Evolutionary conservation across 495 filamentous ascomycete genomes (phyloP), one percentile per base, ranked within the genome.

Genomic region (Trichocladium antarcticum): DNA sequence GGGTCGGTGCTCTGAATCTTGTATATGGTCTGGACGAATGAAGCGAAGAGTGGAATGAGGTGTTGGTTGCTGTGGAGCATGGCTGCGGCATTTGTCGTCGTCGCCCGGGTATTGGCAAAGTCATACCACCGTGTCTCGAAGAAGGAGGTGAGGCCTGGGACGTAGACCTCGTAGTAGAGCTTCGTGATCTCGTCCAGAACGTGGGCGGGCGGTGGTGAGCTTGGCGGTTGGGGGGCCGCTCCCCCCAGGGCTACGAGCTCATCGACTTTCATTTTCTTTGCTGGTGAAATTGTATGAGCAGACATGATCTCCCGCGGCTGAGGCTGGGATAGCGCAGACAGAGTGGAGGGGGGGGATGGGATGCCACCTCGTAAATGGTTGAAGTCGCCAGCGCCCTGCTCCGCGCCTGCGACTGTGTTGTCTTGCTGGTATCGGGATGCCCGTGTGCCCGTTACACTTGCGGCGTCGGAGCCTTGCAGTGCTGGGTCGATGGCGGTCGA

Each of bases 111-210:
- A 66, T 78, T 59, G 66, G 75, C 59, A 67, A 74, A 44, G 43
- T 74, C 67, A 61, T 83, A 95, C 87, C 87, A 95, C 27, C 73
- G 73, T n/a, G 87, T 83, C 56, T 95, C 89, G 46, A 95, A 76
- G 50, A 94, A 82, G 46, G 77, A 78, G 56, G 86, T 79, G 31
- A 95, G 79, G 20, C 84, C 87, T 1, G 78, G 76, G 15, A 79
- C 79, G 61, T 92, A 95, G 42, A 85, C 79, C 38, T 81, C 80
- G 48, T 77, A 70, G 65, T 85, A 94, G 10, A 92, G 72, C 49
- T 78, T 77, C 48, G 78, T 77, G 46, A 89, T 80, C 63, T 94
- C 82, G 50, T 84, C 78, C 28, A 83, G 59, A 21, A 69, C 68
- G 1, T 72, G 70, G 22, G 74, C 63, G 31, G 81, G 54, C 32